Base-by-base conservation (phyloP, 192 early-diverging fungal species). In the Kappamyces sp. region DNA sequence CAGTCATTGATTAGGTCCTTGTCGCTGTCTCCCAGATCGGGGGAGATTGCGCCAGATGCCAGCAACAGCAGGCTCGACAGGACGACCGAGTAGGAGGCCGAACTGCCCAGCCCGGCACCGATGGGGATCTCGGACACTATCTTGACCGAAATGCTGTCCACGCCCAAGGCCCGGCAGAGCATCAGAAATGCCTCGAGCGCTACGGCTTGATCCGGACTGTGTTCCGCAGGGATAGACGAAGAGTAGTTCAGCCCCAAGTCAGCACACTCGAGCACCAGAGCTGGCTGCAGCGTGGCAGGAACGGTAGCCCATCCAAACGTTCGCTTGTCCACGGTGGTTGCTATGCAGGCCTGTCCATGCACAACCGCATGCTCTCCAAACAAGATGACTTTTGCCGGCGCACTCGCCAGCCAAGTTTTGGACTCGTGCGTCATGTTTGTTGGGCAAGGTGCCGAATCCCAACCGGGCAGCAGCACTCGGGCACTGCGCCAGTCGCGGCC, bases 351-450 rank as follows among this genome's bases (percentile, higher is more conserved):
- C 77, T 91, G 90, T 60, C 85, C 84, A 58, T 99, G 92, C 40
- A 99, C 96, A 1, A 95, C 96, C 2, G 92, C 90, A 53, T 99
- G 96, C 67, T 99, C 96, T 51, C 96, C 96, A 83, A 99, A 97
- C 43, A 97, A 67, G 60, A 99, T 99, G 63, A 91, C 85, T 64
- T 99, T 99, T 55, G 90, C 96, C n/a, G 96, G 96, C 12, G 96
- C 90, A 23, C 23, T 23, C 23, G 23, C 23, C 23, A 23, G 23
- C 23, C 23, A 23, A 23, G 23, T 23, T 23, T 23, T 23, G 23
- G 23, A 0, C 23, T 23, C 23, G 23, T 23, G 23, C 23, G 23
- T 23, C 23, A 23, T 23, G 23, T 23, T 23, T 23, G 23, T 23
- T 23, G 23, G 23, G 23, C 23, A 23, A 23, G 23, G 23, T 23